Evolutionary conservation across 2,329 filamentous ascomycete genomes (phyloP), one percentile per base, ranked within the genome.

Genomic region (Parafenestella ontariensis): DNA sequence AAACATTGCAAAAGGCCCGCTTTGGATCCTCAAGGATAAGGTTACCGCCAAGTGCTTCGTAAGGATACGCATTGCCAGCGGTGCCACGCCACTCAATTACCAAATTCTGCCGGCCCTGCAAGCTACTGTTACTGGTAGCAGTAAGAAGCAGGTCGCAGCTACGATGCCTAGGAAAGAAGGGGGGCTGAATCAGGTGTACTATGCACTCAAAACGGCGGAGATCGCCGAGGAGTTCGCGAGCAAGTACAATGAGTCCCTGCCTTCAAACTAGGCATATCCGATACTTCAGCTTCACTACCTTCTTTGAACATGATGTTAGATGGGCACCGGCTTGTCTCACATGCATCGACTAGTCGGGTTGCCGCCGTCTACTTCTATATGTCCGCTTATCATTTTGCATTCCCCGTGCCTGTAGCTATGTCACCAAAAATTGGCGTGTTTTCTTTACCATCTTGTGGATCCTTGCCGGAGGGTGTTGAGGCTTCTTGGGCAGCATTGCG

Each of bases 1-100:
- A 23, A 72, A 61, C 43, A 52, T 70, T 28, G 70, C 67, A 2
- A 69, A 65, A 24, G 74, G 72, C 11, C 68, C 69, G 3, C 54
- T 77, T 3, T 74, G 69, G 61, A 71, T 77, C 24, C 65, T 77
- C 39, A 73, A 72, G 57, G 67, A 74, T 55, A 76, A 76, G 49
- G 58, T 65, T 39, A 69, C 62, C 20, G 68, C 66, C 36, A 72
- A 69, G 36, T 67, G 66, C 44, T 60, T 73, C 26, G 57, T 76
- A 11, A 68, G 73, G 10, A 66, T 76, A 31, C 72, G 74, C 45
- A 62, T 72, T 13, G 56, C 66, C 11, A 71, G 64, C 40, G 74
- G 74, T 13, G 57, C 59, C 2, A 70, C 66, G 1, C 63, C 68
- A 5, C 56, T 76, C 41, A 76, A 77, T 54, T 71, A 71, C 52